These are phyloP conservation scores for Euphorbia corollata DNA, from an alignment of 441 rosid species.

Conservation along the genomic window DNA sequence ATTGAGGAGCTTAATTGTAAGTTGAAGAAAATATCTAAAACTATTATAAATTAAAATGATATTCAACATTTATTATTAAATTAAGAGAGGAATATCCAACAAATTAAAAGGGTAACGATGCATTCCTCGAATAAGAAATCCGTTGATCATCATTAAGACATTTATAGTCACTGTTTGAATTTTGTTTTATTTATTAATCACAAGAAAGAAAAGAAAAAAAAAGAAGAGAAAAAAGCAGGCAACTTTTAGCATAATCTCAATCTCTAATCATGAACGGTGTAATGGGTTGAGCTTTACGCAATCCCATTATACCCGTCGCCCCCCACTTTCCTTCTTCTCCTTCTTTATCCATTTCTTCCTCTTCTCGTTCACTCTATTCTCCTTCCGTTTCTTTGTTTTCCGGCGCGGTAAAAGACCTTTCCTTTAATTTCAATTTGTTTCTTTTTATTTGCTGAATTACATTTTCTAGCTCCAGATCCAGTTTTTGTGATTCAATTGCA, in stretches of 20 bases:
- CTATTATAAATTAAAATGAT: too few relatives aligned
- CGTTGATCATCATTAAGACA: not conserved
- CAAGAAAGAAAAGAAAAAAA: not conserved
- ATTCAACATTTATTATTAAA: too few relatives aligned
- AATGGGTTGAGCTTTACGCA: constrained; percentile 43
- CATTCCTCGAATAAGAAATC: too few relatives aligned
- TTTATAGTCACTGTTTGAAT: not conserved
- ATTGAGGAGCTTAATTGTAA: too few relatives aligned
- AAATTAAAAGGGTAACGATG: too few relatives aligned
- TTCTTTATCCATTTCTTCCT: not conserved
- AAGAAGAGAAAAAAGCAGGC: constrained; percentile 11
- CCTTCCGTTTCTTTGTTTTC: not conserved
- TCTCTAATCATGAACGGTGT: constrained; percentile 23
- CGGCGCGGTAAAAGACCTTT: not conserved
- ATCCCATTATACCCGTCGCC: constrained; percentile 26
- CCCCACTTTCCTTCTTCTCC: constrained; percentile 12
- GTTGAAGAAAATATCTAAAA: too few relatives aligned
- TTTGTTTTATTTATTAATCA: not conserved
- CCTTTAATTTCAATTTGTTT: not conserved
- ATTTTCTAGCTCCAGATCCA: constrained; percentile 5
- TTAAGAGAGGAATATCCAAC: too few relatives aligned
- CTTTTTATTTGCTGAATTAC: not conserved
- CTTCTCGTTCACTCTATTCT: not conserved
- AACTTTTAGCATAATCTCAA: constrained; percentile 11
- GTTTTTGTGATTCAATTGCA: not conserved